A percentile compares a stretch with the other conserved stretches of the same genome.
These are phyloP conservation scores for Salvia sclarea DNA, from an alignment of 305 asterid species.

Conservation along the genomic window DNA sequence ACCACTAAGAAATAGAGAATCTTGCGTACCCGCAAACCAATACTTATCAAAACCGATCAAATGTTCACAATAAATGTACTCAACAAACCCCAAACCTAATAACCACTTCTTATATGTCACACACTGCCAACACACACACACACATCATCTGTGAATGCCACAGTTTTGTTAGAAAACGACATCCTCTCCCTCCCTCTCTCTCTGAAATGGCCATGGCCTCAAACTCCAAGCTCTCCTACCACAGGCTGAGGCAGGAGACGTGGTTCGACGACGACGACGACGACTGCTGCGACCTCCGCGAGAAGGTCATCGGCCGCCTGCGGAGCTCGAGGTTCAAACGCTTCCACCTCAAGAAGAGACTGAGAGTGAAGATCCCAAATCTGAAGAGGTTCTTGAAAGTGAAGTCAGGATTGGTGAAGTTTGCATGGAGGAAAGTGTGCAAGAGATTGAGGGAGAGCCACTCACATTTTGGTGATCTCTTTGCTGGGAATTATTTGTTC, in stretches of 20 bases:
- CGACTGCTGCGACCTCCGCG: conserved; percentile 29
- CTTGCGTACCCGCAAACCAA: background rate
- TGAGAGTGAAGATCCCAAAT: conserved; percentile 57
- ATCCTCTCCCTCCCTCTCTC: conserved; percentile 5
- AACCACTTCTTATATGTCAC: conserved; percentile 33
- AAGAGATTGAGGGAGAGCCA: conserved; percentile 71
- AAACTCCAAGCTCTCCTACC: conserved; percentile 45
- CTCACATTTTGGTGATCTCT: conserved; percentile 73
- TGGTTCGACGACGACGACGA: conserved; percentile 49
- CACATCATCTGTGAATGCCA: background rate
- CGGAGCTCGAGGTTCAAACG: conserved; percentile 40
- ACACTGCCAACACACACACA: background rate
- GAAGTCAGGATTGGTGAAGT: conserved; percentile 46
- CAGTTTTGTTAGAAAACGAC: conserved; percentile 29
- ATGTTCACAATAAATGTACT: conserved; percentile 32
- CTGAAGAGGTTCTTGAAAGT: conserved; percentile 47
- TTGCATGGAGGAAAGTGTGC: conserved; percentile 51
- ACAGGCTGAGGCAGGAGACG: conserved; percentile 44
- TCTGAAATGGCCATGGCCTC: conserved; percentile 37
- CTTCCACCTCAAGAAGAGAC: conserved; percentile 41
- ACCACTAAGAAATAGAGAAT: background rate
- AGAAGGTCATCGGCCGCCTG: conserved; percentile 45
- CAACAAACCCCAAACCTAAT: conserved; percentile 49
- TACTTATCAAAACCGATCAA: conserved; percentile 5
- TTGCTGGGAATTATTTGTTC: conserved; percentile 86